These are phyloP conservation scores for Blastomyces percursus DNA, from an alignment of 2,329 filamentous ascomycete species.

Conservation along the genomic window DNA sequence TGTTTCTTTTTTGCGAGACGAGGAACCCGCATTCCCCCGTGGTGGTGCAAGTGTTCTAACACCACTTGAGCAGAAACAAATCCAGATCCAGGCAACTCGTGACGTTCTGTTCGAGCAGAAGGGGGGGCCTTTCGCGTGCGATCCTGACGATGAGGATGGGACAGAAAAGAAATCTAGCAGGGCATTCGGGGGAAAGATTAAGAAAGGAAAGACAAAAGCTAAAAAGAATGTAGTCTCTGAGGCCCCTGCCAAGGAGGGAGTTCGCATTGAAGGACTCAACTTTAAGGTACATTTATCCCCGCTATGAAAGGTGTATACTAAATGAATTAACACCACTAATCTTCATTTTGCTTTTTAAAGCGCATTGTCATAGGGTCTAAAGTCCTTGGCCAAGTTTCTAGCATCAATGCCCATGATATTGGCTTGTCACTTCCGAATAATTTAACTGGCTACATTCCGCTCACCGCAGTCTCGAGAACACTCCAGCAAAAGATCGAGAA, in stretches of 20 bases:
- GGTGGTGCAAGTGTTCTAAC: conserved; percentile 85
- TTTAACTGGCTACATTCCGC: conserved; percentile 74
- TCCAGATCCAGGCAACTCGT: conserved; percentile 81
- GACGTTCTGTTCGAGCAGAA: conserved; percentile 86
- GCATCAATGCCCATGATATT: conserved; percentile 69
- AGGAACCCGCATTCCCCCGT: conserved; percentile 84
- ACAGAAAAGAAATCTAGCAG: conserved; percentile 31
- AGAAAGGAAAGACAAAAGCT: conserved; percentile 40
- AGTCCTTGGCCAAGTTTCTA: conserved; percentile 73
- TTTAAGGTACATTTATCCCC: conserved; percentile 56
- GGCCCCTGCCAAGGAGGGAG: conserved; percentile 39
- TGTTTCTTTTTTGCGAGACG: conserved; percentile 50
- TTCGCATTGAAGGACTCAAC: conserved; percentile 76
- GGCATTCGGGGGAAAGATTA: conserved; percentile 27
- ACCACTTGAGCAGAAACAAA: conserved; percentile 90
- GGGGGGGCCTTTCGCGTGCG: conserved; percentile 36
- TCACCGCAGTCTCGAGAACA: conserved; percentile 79
- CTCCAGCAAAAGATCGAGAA: conserved; percentile 66
- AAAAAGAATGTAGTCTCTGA: conserved; percentile 43
- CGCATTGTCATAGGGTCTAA: conserved; percentile 75
- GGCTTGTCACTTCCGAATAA: conserved; percentile 84
- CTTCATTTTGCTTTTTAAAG: conserved; percentile 35
- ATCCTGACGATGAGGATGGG: conserved; percentile 20
- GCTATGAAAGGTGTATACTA: background rate
- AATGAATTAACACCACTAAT: conserved; percentile 21